Percentiles rank a stretch among this genome's conserved stretches.
Evolutionary conservation across 2,329 filamentous ascomycete species (phyloP).

Genomic region (Epichloe glyceriae): DNA sequence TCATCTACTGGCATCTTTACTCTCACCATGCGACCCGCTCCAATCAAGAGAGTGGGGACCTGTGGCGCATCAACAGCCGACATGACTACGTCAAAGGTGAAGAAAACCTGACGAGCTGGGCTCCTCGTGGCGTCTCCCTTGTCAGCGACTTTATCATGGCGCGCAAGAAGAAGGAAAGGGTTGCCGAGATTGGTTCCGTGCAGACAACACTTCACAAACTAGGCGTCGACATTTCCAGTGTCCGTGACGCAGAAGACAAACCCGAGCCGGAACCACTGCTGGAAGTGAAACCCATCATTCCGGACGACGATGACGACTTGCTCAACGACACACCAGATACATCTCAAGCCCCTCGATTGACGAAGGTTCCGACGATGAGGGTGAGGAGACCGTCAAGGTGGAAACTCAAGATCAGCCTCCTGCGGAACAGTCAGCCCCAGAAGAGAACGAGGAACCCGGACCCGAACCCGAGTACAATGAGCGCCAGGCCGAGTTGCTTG

Average conservation of each 20-base stretch:
- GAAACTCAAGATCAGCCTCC: conserved; percentile 8
- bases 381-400: conserved; percentile 12
- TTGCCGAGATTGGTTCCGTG: conserved; percentile 68
- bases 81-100: conserved; percentile 96
- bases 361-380: conserved; percentile 13
- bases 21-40: conserved; percentile 71
- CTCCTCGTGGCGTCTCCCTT: conserved; percentile 76
- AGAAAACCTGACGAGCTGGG: conserved; percentile 74
- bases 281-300: conserved; percentile 29
- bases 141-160: conserved; percentile 76
- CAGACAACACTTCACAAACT: conserved; percentile 52
- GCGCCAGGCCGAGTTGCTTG: conserved; percentile 32
- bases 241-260: conserved; percentile 18
- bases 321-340: conserved; percentile 44
- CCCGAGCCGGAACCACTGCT: conserved; percentile 23
- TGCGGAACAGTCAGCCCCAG: conserved; percentile 11
- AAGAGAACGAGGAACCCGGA: neutral
- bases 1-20: conserved; percentile 81
- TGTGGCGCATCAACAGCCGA: conserved; percentile 93
- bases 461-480: conserved; percentile 29
- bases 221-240: conserved; percentile 31
- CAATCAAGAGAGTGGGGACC: conserved; percentile 79
- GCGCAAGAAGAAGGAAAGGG: conserved; percentile 58
- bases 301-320: conserved; percentile 43
- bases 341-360: conserved; percentile 29